Base-by-base conservation (phyloP, 2,329 filamentous ascomycete genomes). In the Nannizziopsis arthrosporioides region DNA sequence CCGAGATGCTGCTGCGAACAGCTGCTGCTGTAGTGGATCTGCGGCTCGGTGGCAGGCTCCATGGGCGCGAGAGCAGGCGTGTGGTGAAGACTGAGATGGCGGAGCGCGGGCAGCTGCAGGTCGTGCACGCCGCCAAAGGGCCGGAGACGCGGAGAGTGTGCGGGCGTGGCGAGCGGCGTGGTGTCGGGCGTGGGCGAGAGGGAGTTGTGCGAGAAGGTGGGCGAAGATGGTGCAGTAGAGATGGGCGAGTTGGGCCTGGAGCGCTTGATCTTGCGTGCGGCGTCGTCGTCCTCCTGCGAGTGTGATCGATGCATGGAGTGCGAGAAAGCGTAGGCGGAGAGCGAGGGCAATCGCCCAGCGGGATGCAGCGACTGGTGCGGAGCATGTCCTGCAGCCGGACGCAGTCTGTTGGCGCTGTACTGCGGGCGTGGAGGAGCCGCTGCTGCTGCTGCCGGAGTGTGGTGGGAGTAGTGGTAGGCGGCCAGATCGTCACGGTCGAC, bases 151-250 rank as follows among this genome's bases (percentile, higher is more conserved):
- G 92, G 92, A 14, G 89, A 95, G 67, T 96, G 92, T 38, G 89
- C 90, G 3, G 90, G 90, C 4, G 90, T 98, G 22, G 89, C 90
- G 48, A 96, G 80, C n/a, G 90, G 90, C n/a, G 92, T 96, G 72
- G 95, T 89, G 61, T 96, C 90, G 9, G 90, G 92, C 1, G 90
- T 98, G 3, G 90, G 92, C 8, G 90, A 96, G 41, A 90, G 77
- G 9, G 90, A 95, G 67, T 94, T 88, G 68, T 95, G 88, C 1
- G 90, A 95, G 66, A 95, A 94, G 2, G 89, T 95, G 19, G 90
- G 90, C 30, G 90, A 96, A 19, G 90, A 94, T 15, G 92, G 92
- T 42, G 90, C 90, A 1, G 90, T 96, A 7, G 89, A 95, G 68
- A 93, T 87, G 46, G 90, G 92, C 32, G 90, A 95, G 65, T 89